Base-by-base conservation (phyloP, 345 rosid genomes). In the Aquilaria sinensis region DNA sequence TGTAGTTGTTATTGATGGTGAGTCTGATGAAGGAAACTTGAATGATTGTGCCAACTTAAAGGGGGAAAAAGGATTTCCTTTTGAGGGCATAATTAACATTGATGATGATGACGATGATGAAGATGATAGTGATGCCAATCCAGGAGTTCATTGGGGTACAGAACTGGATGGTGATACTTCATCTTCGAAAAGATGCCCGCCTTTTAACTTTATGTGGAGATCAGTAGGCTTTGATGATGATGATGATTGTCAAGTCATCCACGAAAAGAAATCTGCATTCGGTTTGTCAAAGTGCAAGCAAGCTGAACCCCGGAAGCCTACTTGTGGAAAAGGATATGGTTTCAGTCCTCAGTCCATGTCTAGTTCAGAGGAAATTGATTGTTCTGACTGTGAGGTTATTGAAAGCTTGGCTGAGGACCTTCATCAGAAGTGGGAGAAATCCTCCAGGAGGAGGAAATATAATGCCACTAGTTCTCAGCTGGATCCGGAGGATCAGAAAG, bases 351-450 rank as follows among this genome's bases (percentile, higher is more conserved):
- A 75, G 34, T 72, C 76, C 3, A 83, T 78, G 5, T 72, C 63
- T 50, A 60, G 69, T 32, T 70, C 74, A 32, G 74, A 67, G 2
- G 89, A 71, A 41, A 72, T 72, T 50, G 89, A 84, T 71, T 72
- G 66, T 60, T 85, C 86, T 70, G 97, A 91, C 72, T 81, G 86
- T 77, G 93, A 86, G 72, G 70, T 85, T 41, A 71, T 91, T 64
- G 93, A 85, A 65, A 86, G 74, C 64, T 77, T 90, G 65, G 56
- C n/a, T 29, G 74, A 78, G 52, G 73, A 81, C 68, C 70, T 89
- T 23, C 86, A 74, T 15, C 80, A 85, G 68, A 76, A 77, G 62
- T 89, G 96, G 96, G 86, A 82, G 73, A 81, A 78, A 67, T 87
- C 86, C 23, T 80, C 12, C 15, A 65, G 57, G 8, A 80, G 62